Conservation (phyloP, 1,139 yeast species). For the Geotrichum aggregatum region DNA sequence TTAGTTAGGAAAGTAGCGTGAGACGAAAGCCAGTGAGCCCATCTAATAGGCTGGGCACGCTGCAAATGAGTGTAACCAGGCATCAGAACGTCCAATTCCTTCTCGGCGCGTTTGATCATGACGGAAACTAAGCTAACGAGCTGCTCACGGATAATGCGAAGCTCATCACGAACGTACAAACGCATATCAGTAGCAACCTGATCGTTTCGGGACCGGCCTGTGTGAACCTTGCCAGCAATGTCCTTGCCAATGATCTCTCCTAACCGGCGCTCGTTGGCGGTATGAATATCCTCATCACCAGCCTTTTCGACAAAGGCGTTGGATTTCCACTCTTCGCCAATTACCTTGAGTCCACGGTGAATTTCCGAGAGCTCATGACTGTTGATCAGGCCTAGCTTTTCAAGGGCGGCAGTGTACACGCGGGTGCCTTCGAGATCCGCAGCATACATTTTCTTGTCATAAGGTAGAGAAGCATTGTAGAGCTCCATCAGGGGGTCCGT, state of each 20-base stretch:
- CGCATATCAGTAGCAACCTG: conserved; percentile 99
- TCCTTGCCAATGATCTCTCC: conserved; percentile 93
- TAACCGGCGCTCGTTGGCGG: conserved; percentile 95
- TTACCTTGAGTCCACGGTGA: conserved; percentile 70
- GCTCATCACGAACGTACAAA: conserved; percentile 77
- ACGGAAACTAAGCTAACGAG: conserved; percentile 61
- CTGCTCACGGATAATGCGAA: conserved; percentile 55
- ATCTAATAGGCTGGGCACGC: conserved; percentile 97
- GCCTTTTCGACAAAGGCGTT: conserved; percentile 73
- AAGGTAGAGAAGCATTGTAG: conserved; percentile 93
- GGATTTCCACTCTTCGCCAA: conserved; percentile 76
- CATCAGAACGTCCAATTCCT: conserved; percentile 88
- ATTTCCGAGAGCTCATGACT: conserved; percentile 69
- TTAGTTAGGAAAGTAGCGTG: conserved; percentile 92
- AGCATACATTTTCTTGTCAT: conserved; percentile 88
- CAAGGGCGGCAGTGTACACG: conserved; percentile 83
- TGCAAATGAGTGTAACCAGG: conserved; percentile 98
- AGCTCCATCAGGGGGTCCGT: conserved; percentile 96
- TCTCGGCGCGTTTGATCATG: conserved; percentile 68
- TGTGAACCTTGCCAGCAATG: conserved; percentile 95
- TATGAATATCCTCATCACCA: conserved; percentile 97
- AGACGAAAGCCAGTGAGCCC: conserved; percentile 96
- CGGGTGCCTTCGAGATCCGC: conserved; percentile 93
- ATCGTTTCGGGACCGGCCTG: conserved; percentile 97
- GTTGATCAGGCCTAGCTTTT: conserved; percentile 70